Conservation (phyloP, 805 yeast genomes). For the Wickerhamomyces hampshirensis region DNA sequence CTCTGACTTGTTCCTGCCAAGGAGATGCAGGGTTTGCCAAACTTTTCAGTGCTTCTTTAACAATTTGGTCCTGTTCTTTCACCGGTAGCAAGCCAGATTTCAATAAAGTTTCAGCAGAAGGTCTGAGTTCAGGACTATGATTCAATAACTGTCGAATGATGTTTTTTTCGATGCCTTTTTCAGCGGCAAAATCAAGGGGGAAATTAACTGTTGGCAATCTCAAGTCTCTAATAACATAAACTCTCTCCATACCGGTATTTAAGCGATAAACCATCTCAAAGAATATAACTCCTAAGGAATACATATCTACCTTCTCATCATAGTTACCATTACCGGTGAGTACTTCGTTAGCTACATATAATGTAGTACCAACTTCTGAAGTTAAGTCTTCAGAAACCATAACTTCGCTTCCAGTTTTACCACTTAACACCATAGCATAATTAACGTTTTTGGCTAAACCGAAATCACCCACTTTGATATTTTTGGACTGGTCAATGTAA, state of each 20-base stretch:
- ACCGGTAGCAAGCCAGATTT: slow-evolving; percentile 83
- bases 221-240: slow-evolving; percentile 59
- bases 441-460: slow-evolving; percentile 93
- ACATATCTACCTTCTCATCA: slow-evolving; percentile 93
- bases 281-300: slow-evolving; percentile 89
- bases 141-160: slow-evolving; percentile 65
- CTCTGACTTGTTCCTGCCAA: slow-evolving; percentile 90
- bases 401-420: slow-evolving; percentile 22
- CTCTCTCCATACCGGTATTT: slow-evolving; percentile 93
- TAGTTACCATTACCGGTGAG: slow-evolving; percentile 68
- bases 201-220: slow-evolving; percentile 58
- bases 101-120: slow-evolving; percentile 70
- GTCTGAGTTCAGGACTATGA: slow-evolving; percentile 76
- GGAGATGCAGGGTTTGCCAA: slow-evolving; percentile 88
- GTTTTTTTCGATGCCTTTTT: slow-evolving; percentile 54
- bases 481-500: slow-evolving; percentile 84
- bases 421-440: slow-evolving; percentile 29
- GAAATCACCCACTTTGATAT: slow-evolving; percentile 93
- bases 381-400: slow-evolving; percentile 66
- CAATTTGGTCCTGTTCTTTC: slow-evolving; percentile 83
- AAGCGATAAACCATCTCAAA: slow-evolving; percentile 90
- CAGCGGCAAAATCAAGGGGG: slow-evolving; percentile 60
- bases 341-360: slow-evolving; percentile 90
- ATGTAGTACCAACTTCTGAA: slow-evolving; percentile 89
- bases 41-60: slow-evolving; percentile 81